Percentiles rank a stretch among this genome's conserved stretches.
These are phyloP conservation scores for Rhododendron griersonianum DNA, from an alignment of 148 eudicot species.

Conservation along the genomic window DNA sequence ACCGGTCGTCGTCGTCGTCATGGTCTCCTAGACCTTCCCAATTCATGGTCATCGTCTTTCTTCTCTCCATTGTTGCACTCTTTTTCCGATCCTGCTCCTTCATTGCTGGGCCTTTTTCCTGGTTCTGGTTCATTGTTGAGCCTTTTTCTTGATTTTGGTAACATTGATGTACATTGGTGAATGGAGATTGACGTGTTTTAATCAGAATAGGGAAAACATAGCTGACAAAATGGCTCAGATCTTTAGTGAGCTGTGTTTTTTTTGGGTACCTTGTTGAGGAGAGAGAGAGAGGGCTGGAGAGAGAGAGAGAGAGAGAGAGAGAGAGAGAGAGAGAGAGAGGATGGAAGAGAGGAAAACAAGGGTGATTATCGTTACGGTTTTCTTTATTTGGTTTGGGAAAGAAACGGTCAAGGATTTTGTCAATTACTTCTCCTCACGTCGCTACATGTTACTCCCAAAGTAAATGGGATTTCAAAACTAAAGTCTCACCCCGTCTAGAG, in stretches of 20 bases:
- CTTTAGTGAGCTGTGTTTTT: neutral
- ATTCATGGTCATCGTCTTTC: slow-evolving; percentile 62
- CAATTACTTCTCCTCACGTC: slow-evolving; percentile 19
- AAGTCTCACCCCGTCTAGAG: neutral
- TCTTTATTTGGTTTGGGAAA: slow-evolving; percentile 16
- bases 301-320: slow-evolving; percentile 1
- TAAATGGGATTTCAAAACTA: neutral
- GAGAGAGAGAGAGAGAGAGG: neutral
- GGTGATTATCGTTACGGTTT: slow-evolving; percentile 11
- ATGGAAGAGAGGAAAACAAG: slow-evolving; percentile 17
- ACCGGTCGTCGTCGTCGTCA: slow-evolving; percentile 64
- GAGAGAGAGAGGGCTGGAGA: neutral
- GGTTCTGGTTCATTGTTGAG: slow-evolving; percentile 20
- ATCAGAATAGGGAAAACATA: neutral
- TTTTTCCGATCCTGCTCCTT: slow-evolving; percentile 4
- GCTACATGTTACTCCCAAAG: slow-evolving; percentile 2
- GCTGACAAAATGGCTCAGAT: neutral
- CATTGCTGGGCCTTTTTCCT: neutral
- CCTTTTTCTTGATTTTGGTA: slow-evolving; percentile 4
- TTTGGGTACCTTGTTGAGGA: neutral
- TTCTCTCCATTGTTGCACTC: slow-evolving; percentile 31
- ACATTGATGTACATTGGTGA: slow-evolving; percentile 15
- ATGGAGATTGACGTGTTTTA: neutral
- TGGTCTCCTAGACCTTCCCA: slow-evolving; percentile 56
- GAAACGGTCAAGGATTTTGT: slow-evolving; percentile 28